Conservation (phyloP, 257 asterid species). For the Fraxinus excelsior region DNA sequence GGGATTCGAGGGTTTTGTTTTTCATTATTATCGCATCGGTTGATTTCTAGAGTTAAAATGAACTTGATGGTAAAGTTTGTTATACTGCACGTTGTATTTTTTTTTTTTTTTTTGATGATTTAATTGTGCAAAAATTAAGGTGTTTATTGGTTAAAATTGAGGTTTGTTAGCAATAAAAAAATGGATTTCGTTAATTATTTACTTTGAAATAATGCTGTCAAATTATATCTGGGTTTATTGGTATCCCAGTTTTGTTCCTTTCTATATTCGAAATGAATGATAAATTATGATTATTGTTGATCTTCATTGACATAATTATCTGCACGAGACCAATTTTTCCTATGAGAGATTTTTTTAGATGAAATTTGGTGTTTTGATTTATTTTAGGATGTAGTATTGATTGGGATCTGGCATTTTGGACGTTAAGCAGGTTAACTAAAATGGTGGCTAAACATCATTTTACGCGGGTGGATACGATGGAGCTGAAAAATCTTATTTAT, state of each 20-base stretch:
- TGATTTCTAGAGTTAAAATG: too few species aligned
- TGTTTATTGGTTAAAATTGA: constrained; percentile 24
- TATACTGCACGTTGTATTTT: background rate
- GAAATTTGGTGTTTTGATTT: background rate
- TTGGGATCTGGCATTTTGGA: constrained; percentile 38
- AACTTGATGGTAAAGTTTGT: too few species aligned
- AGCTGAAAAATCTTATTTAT: constrained; percentile 61
- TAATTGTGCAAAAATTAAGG: constrained; percentile 23
- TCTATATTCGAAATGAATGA: background rate
- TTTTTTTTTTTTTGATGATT: constrained; percentile 17
- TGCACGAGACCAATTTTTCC: background rate
- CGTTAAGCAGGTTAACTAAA: constrained; percentile 36
- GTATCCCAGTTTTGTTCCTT: constrained; percentile 5
- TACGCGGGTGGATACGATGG: constrained; percentile 62
- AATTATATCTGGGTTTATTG: constrained; percentile 38
- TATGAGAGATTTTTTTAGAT: background rate
- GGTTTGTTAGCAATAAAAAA: background rate
- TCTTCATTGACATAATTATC: constrained; percentile 1
- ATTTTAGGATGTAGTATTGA: constrained; percentile 16
- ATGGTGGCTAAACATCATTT: constrained; percentile 64
- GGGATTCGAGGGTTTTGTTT: too few species aligned
- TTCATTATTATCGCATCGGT: too few species aligned
- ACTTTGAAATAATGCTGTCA: constrained; percentile 9
- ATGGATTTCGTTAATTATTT: constrained; percentile 19
- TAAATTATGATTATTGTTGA: constrained; percentile 11